These are phyloP conservation scores for Knufia petricola DNA, from an alignment of 2,329 filamentous ascomycete genomes.

Conservation along the genomic window DNA sequence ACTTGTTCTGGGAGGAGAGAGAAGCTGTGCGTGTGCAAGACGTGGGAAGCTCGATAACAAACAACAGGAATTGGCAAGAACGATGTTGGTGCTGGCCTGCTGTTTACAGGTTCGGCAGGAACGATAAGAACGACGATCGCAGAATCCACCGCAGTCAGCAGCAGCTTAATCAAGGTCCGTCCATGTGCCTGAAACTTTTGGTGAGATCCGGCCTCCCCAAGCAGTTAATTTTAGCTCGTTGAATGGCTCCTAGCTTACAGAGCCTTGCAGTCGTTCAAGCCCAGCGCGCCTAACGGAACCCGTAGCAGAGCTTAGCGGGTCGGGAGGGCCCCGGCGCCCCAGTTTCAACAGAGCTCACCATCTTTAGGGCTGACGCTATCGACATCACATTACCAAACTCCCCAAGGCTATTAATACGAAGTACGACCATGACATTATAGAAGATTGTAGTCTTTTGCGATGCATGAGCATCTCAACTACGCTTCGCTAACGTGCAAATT, in stretches of 20 bases:
- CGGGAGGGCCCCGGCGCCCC: not conserved
- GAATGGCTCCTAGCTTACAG: not conserved
- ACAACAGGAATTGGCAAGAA: not conserved
- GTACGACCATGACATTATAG: not conserved
- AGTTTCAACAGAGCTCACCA: not conserved
- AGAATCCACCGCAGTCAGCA: not conserved
- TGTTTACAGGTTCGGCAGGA: not conserved
- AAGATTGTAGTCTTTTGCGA: not conserved
- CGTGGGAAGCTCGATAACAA: not conserved
- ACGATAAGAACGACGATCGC: not conserved
- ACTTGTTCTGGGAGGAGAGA: not conserved
- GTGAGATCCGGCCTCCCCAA: slow-evolving; percentile 1
- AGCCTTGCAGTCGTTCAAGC: not conserved
- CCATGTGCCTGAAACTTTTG: not conserved
- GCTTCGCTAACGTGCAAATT: slow-evolving; percentile 1
- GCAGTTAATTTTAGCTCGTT: not conserved
- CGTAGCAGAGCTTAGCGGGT: not conserved
- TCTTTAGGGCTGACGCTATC: not conserved
- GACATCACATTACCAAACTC: not conserved
- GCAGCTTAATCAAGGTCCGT: not conserved
- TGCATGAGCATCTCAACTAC: not conserved
- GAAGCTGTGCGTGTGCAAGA: not conserved
- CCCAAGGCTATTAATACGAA: not conserved
- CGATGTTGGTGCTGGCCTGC: not conserved
- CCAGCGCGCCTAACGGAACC: not conserved